Evolutionary conservation across 768 basidiomycete species (phyloP), one percentile per base, ranked within the genome.

Genomic region (Boletus pseudo-olivaceus): DNA sequence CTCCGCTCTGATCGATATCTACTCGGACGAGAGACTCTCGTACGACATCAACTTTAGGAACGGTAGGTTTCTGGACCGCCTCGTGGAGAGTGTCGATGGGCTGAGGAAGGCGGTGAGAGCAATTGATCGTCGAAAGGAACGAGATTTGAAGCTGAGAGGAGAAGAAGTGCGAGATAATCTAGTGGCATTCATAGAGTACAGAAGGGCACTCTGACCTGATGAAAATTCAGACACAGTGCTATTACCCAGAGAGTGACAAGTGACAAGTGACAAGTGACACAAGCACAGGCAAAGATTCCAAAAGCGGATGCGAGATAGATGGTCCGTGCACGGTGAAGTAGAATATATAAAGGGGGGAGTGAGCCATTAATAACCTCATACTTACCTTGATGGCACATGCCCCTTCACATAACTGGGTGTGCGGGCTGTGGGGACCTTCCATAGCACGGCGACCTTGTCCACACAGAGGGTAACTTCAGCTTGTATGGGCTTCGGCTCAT

Each of bases 1-100:
- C 9, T 92, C 93, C 14, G 89, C 89, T 26, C 75, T 97, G 42
- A 90, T 97, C 54, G 94, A 97, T 67, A 91, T 96, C 48, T 98
- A 89, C 68, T 91, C 93, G 4, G 94, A 98, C 72, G 94, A 98
- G 71, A 78, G 71, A 8, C 69, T 82, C 50, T 79, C 86, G 0
- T 93, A 90, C 65, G 94, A 98, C 66, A 65, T 82, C 53, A 91
- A 91, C 67, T 94, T 93, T 75, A 79, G 83, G 40, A 73, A 84
- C 52, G 82, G 82, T 0, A 67, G 72, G 14, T 89, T 80, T 64
- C 71, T 88, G 0, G 76, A 76, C 17, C 73, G 72, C 47, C 78
- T 93, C 7, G 73, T 70, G 14, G 77, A 73, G n/a, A 80, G 82
- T 48, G 75, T 88, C 10, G 86, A 85, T 41, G 79, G 79, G 12